A percentile compares a stretch with the other conserved stretches of the same genome.
Conservation (phyloP, 257 asterid genomes). For the Solanum rostratum region DNA sequence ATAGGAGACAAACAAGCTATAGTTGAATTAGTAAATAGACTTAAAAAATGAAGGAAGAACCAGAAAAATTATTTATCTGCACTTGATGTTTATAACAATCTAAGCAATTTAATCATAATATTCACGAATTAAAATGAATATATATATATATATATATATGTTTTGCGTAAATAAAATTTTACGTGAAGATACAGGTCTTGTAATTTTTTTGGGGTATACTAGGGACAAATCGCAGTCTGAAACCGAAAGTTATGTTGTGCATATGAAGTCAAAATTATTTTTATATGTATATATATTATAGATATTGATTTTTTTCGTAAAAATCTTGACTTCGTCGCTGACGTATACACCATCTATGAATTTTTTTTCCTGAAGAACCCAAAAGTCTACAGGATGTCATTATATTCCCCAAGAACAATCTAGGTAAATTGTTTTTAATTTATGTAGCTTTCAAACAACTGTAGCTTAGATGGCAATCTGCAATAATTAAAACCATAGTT, state of each 20-base stretch:
- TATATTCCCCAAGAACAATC: neutral
- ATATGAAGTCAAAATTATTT: neutral
- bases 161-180: neutral
- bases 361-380: neutral
- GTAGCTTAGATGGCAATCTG: neutral
- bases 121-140: neutral
- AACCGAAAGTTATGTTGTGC: neutral
- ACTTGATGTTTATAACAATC: neutral
- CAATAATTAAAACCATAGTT: neutral
- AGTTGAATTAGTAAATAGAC: neutral
- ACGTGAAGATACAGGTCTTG: too few species aligned
- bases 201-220: neutral
- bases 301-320: rapidly evolving
- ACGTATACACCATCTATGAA: neutral
- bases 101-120: neutral
- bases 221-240: too few species aligned
- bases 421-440: neutral
- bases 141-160: too few species aligned
- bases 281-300: neutral
- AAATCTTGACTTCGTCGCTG: neutral
- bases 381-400: neutral
- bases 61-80: neutral
- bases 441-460: neutral
- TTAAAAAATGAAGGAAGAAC: neutral
- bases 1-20: neutral